Conservation (phyloP, 352 stramenopile genomes). For the Albugo candida region DNA sequence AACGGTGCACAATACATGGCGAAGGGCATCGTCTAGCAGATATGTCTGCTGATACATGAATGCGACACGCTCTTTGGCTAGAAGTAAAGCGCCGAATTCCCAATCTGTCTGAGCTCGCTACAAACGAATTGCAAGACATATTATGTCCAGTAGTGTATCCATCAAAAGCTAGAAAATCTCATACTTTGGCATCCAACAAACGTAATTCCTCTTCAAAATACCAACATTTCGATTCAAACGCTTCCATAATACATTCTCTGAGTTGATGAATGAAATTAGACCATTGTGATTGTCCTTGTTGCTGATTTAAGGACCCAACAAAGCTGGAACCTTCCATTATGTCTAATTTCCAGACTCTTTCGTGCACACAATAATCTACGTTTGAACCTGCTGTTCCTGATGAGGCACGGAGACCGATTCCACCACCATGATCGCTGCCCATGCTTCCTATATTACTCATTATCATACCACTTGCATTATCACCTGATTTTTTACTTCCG, state of each 20-base stretch:
- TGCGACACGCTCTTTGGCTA: constrained; percentile 56
- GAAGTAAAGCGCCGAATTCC: constrained; percentile 65
- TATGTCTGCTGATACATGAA: constrained; percentile 75
- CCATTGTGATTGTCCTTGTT: constrained; percentile 65
- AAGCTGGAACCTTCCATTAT: constrained; percentile 51
- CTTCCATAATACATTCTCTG: constrained; percentile 60
- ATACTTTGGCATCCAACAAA: constrained; percentile 37
- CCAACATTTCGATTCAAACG: constrained; percentile 55
- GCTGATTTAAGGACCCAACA: constrained; percentile 30
- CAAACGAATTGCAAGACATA: neutral
- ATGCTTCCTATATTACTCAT: constrained; percentile 5
- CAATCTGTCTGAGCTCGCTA: constrained; percentile 24
- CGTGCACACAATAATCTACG: constrained; percentile 3
- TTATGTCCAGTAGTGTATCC: neutral
- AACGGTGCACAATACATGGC: constrained; percentile 27
- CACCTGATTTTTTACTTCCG: constrained; percentile 17
- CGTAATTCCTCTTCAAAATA: constrained; percentile 62
- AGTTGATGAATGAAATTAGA: constrained; percentile 47
- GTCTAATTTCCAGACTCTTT: constrained; percentile 73
- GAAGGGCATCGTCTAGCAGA: constrained; percentile 58
- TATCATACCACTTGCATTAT: neutral
- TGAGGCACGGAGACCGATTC: constrained; percentile 6
- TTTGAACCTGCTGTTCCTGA: neutral
- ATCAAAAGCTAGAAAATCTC: neutral
- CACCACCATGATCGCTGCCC: constrained; percentile 5